These are phyloP conservation scores for Aphanomyces invadans DNA, from an alignment of 352 stramenopile species.

Conservation along the genomic window DNA sequence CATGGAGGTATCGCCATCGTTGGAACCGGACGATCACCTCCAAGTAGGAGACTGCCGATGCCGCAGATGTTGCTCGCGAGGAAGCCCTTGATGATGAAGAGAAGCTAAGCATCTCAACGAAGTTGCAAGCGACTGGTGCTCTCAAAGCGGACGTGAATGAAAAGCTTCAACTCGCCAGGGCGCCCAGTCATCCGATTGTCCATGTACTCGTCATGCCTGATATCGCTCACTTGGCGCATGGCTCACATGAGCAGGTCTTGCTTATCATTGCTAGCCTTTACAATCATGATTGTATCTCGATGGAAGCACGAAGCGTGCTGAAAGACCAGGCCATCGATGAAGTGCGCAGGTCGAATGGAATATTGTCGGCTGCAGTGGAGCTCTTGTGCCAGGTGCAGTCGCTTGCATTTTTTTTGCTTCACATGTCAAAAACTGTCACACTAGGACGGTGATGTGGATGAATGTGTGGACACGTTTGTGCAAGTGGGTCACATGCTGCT, in stretches of 20 bases:
- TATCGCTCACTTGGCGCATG: background rate
- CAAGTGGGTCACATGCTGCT: background rate
- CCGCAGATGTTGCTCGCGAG: background rate
- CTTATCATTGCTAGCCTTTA: background rate
- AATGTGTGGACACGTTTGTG: conserved; percentile 4
- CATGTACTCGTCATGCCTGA: background rate
- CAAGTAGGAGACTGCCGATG: background rate
- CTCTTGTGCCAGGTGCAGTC: background rate
- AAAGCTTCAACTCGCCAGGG: background rate
- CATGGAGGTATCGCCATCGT: background rate
- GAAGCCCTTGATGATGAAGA: background rate
- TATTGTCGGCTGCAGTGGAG: background rate
- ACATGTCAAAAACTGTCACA: background rate
- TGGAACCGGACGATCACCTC: too few species aligned
- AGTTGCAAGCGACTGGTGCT: background rate
- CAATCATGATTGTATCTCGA: background rate
- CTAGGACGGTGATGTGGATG: conserved; percentile 5
- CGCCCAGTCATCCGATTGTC: background rate
- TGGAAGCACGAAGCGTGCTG: conserved; percentile 2
- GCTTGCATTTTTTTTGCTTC: background rate
- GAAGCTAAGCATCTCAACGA: background rate
- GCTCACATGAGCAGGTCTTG: background rate
- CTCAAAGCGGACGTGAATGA: background rate
- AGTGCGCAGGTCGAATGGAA: background rate
- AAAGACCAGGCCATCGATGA: conserved; percentile 7